These are phyloP conservation scores for Candida neerlandica DNA, from an alignment of 1,139 yeast genomes.

Conservation along the genomic window DNA sequence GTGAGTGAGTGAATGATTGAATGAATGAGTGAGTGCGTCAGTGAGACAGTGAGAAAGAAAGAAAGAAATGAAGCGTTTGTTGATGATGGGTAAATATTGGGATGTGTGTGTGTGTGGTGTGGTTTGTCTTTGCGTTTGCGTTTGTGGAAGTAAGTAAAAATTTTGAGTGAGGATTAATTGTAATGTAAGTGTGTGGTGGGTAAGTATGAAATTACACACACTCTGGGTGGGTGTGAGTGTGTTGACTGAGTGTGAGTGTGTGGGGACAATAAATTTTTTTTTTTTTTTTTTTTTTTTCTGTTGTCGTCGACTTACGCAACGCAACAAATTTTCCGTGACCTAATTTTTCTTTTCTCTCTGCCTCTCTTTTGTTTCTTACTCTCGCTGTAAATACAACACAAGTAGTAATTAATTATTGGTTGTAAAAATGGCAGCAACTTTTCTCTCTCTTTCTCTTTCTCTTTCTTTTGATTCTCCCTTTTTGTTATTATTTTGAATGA, in stretches of 20 bases:
- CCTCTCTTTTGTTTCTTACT: conserved; percentile 2
- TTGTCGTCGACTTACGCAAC: background rate
- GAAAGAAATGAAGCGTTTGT: no score
- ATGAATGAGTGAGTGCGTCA: background rate
- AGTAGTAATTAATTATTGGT: no score
- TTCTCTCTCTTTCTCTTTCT: background rate
- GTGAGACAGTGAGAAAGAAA: background rate
- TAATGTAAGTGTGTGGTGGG: background rate
- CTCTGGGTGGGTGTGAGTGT: no score
- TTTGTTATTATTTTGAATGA: no score
- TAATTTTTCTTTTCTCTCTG: background rate
- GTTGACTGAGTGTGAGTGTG: background rate
- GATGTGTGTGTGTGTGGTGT: background rate
- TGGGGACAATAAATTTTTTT: background rate
- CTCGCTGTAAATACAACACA: no score
- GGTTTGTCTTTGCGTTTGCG: background rate
- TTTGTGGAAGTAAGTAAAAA: no score
- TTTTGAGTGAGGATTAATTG: no score
- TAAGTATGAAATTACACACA: no score
- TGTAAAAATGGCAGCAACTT: no score
- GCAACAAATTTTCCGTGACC: conserved; percentile 2
- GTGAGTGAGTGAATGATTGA: background rate
- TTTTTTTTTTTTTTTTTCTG: background rate
- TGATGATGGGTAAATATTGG: no score
- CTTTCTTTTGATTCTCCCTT: background rate